Evolutionary conservation across 352 stramenopile genomes (phyloP).

Genomic region (Blastocystis sp.): DNA sequence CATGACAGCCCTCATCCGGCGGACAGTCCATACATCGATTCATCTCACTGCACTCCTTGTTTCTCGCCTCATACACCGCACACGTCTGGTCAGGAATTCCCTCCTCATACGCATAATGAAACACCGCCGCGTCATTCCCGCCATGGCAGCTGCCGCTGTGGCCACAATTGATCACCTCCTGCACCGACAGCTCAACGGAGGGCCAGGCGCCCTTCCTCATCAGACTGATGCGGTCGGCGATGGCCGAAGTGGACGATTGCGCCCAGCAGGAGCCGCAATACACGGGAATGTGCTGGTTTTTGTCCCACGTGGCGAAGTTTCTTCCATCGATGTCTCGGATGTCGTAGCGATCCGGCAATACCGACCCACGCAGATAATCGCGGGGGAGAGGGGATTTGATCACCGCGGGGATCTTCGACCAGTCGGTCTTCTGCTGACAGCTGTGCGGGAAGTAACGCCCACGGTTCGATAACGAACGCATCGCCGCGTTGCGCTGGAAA

Average conservation of each 20-base stretch:
- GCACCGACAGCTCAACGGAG: conserved; percentile 72
- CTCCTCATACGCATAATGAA: conserved; percentile 75
- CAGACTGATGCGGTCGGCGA: conserved; percentile 79
- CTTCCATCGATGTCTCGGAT: conserved; percentile 83
- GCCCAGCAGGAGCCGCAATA: conserved; percentile 83
- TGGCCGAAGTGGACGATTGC: conserved; percentile 72
- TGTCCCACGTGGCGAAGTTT: conserved; percentile 85
- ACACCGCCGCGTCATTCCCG: conserved; percentile 73
- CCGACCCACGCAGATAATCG: conserved; percentile 67
- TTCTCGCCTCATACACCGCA: conserved; percentile 76
- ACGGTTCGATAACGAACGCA: conserved; percentile 69
- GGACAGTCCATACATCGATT: conserved; percentile 65
- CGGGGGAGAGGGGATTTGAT: conserved; percentile 65
- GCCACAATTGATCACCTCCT: conserved; percentile 76
- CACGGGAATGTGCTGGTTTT: conserved; percentile 93
- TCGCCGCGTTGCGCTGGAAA: conserved; percentile 56
- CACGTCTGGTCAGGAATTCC: conserved; percentile 81
- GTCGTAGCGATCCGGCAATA: conserved; percentile 80
- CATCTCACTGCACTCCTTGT: conserved; percentile 69
- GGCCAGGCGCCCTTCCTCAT: conserved; percentile 73
- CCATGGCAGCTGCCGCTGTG: conserved; percentile 67
- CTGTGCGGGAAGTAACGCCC: conserved; percentile 71
- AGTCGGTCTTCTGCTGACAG: conserved; percentile 73
- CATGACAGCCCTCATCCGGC: conserved; percentile 64
- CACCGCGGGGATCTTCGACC: neutral